Evolutionary conservation across 164 flowering plant species (phyloP).

Genomic region (Dillenia turbinata): DNA sequence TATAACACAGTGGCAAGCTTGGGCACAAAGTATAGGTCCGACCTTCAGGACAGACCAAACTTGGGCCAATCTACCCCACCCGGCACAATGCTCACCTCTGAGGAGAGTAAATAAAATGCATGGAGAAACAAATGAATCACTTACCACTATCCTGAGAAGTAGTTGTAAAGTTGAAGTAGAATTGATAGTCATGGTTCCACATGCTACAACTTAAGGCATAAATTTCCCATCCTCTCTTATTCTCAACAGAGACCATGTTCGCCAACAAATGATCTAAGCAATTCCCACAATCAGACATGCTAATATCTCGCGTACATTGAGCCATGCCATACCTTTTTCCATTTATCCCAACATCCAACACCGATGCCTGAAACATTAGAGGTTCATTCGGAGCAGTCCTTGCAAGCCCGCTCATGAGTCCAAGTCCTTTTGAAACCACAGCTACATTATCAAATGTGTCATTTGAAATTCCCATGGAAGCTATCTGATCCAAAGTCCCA

Average conservation of each 20-base stretch:
- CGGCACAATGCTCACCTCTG: slow-evolving; percentile 4
- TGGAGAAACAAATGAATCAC: too few relatives aligned
- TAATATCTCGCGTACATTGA: slow-evolving; percentile 15
- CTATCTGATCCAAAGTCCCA: slow-evolving; percentile 8
- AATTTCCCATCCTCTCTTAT: slow-evolving; percentile 1
- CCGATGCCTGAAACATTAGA: slow-evolving; percentile 9
- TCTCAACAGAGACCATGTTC: neutral
- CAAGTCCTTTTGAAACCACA: slow-evolving; percentile 10
- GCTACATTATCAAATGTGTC: slow-evolving; percentile 10
- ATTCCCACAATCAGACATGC: neutral
- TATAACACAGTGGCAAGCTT: slow-evolving; percentile 13
- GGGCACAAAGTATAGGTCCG: neutral
- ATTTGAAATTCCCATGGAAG: neutral
- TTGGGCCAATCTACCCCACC: neutral
- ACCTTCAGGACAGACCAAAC: neutral
- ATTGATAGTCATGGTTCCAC: slow-evolving; percentile 19
- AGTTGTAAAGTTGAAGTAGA: slow-evolving; percentile 2
- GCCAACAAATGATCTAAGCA: slow-evolving; percentile 16
- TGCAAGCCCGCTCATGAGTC: slow-evolving; percentile 14
- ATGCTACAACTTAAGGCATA: slow-evolving; percentile 16
- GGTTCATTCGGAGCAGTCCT: slow-evolving; percentile 11
- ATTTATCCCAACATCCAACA: slow-evolving; percentile 1
- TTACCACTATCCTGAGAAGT: too few relatives aligned
- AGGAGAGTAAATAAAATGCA: slow-evolving; percentile 1
- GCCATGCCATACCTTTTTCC: slow-evolving; percentile 29